A percentile compares a stretch with the other conserved stretches of the same genome.
These are phyloP conservation scores for Canavalia gladiata DNA, from an alignment of 306 rosid species.

Conservation along the genomic window DNA sequence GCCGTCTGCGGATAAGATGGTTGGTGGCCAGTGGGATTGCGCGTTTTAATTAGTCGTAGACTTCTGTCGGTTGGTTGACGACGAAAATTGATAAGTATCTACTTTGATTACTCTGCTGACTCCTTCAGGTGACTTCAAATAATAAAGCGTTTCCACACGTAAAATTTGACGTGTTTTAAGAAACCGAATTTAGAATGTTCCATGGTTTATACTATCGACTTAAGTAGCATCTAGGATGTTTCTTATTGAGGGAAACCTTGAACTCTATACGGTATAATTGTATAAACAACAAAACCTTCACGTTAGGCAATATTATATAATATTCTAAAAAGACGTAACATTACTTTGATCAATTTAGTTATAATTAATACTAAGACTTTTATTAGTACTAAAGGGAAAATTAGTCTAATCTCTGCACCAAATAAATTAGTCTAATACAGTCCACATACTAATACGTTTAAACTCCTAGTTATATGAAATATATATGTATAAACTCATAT, in stretches of 20 bases:
- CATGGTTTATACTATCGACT: not conserved
- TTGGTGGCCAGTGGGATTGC: conserved; percentile 42
- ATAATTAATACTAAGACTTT: too few species aligned
- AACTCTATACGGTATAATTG: not conserved
- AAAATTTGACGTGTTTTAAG: not conserved
- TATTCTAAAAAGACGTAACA: too few species aligned
- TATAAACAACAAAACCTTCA: not conserved
- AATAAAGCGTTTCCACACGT: not conserved
- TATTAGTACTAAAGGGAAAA: too few species aligned
- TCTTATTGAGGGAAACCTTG: not conserved
- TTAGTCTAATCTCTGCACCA: too few species aligned
- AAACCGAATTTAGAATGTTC: conserved; percentile 45
- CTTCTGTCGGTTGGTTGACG: conserved; percentile 51
- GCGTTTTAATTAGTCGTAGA: conserved; percentile 32
- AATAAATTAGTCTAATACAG: too few species aligned
- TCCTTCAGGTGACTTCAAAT: conserved; percentile 24
- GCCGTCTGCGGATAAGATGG: conserved; percentile 32
- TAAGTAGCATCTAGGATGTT: conserved; percentile 4
- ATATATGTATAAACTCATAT: too few species aligned
- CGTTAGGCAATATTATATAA: too few species aligned
- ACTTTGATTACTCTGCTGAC: conserved; percentile 26
- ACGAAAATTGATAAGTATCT: conserved; percentile 45
- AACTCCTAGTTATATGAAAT: too few species aligned
- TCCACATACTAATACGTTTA: too few species aligned
- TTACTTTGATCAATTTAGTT: too few species aligned